A percentile compares a stretch with the other conserved stretches of the same genome.
Conservation (phyloP, 257 asterid species). For the Rauvolfia tetraphylla region DNA sequence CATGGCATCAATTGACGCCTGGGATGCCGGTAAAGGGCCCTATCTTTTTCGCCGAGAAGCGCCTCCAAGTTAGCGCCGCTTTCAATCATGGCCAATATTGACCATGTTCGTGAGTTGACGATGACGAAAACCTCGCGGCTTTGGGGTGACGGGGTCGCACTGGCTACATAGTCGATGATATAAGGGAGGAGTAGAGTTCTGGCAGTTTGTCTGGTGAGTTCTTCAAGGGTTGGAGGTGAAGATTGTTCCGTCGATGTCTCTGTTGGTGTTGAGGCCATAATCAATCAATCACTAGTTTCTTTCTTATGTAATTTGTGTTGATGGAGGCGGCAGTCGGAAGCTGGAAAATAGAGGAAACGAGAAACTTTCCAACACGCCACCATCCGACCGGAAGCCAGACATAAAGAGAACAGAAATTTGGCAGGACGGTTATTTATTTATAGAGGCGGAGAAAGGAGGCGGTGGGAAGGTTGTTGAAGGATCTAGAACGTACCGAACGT, state of each 20-base stretch:
- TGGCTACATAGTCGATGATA: conserved; percentile 33
- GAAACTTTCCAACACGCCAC: too few relatives aligned
- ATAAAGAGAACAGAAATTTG: fast-evolving
- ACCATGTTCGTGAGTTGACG: conserved; percentile 37
- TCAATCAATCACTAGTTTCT: background rate
- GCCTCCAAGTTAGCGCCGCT: conserved; percentile 35
- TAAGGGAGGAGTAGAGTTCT: conserved; percentile 47
- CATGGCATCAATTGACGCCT: conserved; percentile 50
- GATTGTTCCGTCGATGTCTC: conserved; percentile 2
- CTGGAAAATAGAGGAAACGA: too few relatives aligned
- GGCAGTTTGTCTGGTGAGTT: conserved; percentile 37
- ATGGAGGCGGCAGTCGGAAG: background rate
- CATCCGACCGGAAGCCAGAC: background rate
- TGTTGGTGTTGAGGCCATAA: conserved; percentile 3
- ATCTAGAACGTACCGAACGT: background rate
- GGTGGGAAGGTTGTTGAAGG: background rate
- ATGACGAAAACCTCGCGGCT: conserved; percentile 40
- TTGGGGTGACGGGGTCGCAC: conserved; percentile 17
- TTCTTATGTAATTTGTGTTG: too few relatives aligned
- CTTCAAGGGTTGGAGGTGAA: conserved; percentile 48
- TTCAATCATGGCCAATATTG: conserved; percentile 40
- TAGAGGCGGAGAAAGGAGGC: background rate
- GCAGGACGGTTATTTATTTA: background rate
- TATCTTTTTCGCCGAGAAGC: conserved; percentile 26
- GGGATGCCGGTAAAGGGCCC: conserved; percentile 50